Percentiles rank a stretch among this genome's conserved stretches.
Conservation (phyloP, 2,329 filamentous ascomycete species). For the Nemania bipapillata region DNA sequence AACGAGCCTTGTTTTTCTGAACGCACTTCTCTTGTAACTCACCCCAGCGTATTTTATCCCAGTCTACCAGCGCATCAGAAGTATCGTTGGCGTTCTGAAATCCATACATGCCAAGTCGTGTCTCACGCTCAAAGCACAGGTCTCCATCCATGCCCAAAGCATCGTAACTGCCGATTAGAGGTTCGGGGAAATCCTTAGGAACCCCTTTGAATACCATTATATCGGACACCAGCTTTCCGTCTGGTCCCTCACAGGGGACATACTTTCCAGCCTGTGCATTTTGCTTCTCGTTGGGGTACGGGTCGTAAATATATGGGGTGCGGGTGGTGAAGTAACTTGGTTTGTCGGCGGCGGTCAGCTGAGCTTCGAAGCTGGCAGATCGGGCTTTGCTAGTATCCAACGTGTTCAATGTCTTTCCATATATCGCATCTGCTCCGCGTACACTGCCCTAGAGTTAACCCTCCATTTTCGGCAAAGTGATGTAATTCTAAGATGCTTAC, state of each 20-base stretch:
- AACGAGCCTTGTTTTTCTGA: slow-evolving; percentile 73
- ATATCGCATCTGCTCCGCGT: slow-evolving; percentile 63
- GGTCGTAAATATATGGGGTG: slow-evolving; percentile 70
- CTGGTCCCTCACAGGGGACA: slow-evolving; percentile 72
- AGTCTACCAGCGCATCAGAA: slow-evolving; percentile 61
- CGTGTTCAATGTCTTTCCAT: slow-evolving; percentile 65
- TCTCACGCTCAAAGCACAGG: slow-evolving; percentile 74
- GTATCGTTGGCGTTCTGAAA: slow-evolving; percentile 62
- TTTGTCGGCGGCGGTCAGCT: slow-evolving; percentile 50
- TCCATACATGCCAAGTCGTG: slow-evolving; percentile 75
- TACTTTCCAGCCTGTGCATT: slow-evolving; percentile 67
- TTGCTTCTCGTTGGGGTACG: slow-evolving; percentile 77
- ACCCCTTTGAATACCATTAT: slow-evolving; percentile 72
- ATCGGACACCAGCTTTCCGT: slow-evolving; percentile 69
- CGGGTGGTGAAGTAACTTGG: slow-evolving; percentile 57
- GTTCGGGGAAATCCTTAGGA: slow-evolving; percentile 67
- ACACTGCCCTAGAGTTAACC: slow-evolving; percentile 52
- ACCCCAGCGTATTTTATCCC: slow-evolving; percentile 76
- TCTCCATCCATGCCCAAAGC: slow-evolving; percentile 70
- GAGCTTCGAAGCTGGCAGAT: slow-evolving; percentile 47
- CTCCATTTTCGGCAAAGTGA: slow-evolving; percentile 38
- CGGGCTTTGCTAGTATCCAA: slow-evolving; percentile 56
- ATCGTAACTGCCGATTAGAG: slow-evolving; percentile 71
- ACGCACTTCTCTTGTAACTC: slow-evolving; percentile 74
- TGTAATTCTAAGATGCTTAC: slow-evolving; percentile 46